Evolutionary conservation across 495 filamentous ascomycete species (phyloP), one percentile per base, ranked within the genome.

Genomic region (Xeromyces bisporus): DNA sequence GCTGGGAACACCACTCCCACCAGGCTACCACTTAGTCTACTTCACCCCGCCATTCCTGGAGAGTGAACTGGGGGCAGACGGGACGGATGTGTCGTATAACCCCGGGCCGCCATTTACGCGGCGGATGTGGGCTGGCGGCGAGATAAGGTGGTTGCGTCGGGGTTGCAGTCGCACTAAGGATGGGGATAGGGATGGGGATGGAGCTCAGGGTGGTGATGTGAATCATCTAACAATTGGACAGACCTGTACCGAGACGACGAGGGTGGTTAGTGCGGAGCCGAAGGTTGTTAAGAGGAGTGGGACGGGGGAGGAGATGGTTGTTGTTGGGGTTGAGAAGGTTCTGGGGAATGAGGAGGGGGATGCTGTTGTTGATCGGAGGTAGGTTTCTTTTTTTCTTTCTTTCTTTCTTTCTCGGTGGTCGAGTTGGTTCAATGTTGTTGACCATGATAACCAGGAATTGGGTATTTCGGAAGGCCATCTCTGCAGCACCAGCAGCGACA

Each of bases 51-150:
- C 64, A 23, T 59, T 68, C 28, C 50, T 63, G 2, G 56, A 67
- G 34, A 51, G 43, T 10, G 43, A 64, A 2, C 64, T 86, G 3
- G 64, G 74, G 1, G 43, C 50, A 2, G 82, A 91, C 51, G 81
- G 81, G 20, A 80, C 78, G 1, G 82, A 87, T 50, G 50, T 56
- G 2, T 66, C 66, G 2, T 80, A 84, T 36, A 73, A 65, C 26
- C 80, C 82, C 0, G 66, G 69, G 2, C 18, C 35, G 0, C 71
- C 75, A 0, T 86, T 73, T 36, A 66, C 60, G 15, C 62, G 77
- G 14, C 69, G 80, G 15, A 75, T 91, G 71, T 91, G 82, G 82
- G 77, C 77, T 2, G 80, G 80, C 15, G 82, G 80, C 0, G 53
- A 60, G 34, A 55, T 75, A 15, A 30, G 42, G n/a, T 75, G 67